Percentiles rank a stretch among this genome's conserved stretches.
Conservation (phyloP, 2,329 filamentous ascomycete species). For the Colletotrichum salicis region DNA sequence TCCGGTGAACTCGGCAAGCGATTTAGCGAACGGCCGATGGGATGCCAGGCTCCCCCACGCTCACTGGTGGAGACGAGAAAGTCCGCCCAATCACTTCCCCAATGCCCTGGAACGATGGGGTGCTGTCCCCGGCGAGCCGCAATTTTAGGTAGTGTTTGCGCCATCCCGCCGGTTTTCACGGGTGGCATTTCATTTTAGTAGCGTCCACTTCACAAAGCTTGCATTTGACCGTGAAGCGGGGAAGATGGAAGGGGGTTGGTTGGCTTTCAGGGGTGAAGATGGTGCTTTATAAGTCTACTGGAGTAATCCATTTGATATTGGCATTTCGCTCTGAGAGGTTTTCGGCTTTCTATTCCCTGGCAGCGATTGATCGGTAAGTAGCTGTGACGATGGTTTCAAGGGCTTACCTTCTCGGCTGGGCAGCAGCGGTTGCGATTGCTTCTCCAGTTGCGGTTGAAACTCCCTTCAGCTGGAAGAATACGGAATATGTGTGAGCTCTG, state of each 20-base stretch:
- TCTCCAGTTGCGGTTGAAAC: neutral
- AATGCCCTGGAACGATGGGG: neutral
- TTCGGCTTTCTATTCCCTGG: too few relatives aligned
- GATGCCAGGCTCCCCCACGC: neutral
- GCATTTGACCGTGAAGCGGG: neutral
- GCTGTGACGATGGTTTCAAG: neutral
- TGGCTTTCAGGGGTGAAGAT: neutral
- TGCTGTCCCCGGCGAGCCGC: neutral
- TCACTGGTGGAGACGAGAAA: slow-evolving; percentile 20
- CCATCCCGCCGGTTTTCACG: neutral
- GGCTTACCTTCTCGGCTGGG: neutral
- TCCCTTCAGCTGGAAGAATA: slow-evolving; percentile 38
- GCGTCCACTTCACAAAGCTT: neutral
- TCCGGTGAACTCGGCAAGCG: neutral
- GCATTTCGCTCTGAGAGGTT: neutral
- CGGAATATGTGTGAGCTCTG: slow-evolving; percentile 39
- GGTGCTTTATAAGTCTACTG: neutral
- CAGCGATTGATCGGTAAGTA: neutral
- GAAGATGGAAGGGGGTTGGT: neutral
- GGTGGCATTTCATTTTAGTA: neutral
- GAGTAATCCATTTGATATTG: neutral
- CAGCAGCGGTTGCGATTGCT: neutral
- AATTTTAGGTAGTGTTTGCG: neutral
- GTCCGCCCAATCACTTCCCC: neutral
- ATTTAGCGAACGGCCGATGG: neutral